phyloP scores from a whole-genome alignment of 2,329 filamentous ascomycete species.

The Saccharata proteae region DNA sequence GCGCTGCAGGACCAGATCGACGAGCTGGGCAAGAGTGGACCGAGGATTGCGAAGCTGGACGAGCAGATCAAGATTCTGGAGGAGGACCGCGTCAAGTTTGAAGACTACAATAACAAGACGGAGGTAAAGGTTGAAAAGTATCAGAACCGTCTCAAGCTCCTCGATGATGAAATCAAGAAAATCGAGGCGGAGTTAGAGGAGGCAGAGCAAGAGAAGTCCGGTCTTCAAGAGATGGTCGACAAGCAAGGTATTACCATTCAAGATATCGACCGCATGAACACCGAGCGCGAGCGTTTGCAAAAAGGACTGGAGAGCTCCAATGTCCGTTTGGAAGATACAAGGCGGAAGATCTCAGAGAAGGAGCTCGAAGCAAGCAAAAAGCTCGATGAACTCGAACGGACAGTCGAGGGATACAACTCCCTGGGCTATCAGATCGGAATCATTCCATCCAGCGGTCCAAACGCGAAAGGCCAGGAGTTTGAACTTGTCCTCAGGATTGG shows the following conservation, averaged over 20 bases:
- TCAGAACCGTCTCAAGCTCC: slow-evolving; percentile 61
- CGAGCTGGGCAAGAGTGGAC: slow-evolving; percentile 75
- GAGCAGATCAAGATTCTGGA: slow-evolving; percentile 88
- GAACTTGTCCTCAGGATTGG: slow-evolving; percentile 77
- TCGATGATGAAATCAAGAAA: slow-evolving; percentile 81
- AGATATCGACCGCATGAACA: slow-evolving; percentile 98
- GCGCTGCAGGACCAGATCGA: slow-evolving; percentile 75
- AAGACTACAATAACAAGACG: slow-evolving; percentile 81
- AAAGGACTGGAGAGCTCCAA: slow-evolving; percentile 70
- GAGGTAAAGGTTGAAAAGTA: slow-evolving; percentile 82
- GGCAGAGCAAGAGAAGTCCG: slow-evolving; percentile 62
- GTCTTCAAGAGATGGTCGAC: slow-evolving; percentile 77
- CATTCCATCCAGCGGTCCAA: slow-evolving; percentile 71
- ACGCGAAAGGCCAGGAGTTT: slow-evolving; percentile 74
- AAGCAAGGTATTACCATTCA: slow-evolving; percentile 90
- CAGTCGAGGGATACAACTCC: slow-evolving; percentile 86
- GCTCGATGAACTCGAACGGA: slow-evolving; percentile 82
- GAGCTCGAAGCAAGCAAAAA: slow-evolving; percentile 77
- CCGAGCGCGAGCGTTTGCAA: slow-evolving; percentile 86
- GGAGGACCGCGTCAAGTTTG: slow-evolving; percentile 89
- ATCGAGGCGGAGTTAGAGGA: slow-evolving; percentile 77
- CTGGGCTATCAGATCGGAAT: slow-evolving; percentile 87
- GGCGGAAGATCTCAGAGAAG: slow-evolving; percentile 70
- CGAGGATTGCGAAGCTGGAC: slow-evolving; percentile 72
- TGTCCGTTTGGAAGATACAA: slow-evolving; percentile 69